phyloP scores from a whole-genome alignment of 306 rosid genomes.

The Acacia confusa region DNA sequence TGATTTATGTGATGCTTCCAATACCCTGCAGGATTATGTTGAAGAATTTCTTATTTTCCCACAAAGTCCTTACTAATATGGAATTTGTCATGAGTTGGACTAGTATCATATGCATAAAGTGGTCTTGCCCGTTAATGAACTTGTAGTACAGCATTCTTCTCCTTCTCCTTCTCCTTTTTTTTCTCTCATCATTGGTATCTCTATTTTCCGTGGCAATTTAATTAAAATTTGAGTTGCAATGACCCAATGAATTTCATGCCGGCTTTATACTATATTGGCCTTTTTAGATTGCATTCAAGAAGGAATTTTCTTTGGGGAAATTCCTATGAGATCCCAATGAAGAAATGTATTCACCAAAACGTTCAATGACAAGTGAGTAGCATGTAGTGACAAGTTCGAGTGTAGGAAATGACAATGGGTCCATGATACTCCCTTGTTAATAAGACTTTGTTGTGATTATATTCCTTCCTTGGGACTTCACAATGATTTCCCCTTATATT shows the following conservation, averaged over 20 bases:
- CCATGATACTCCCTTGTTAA: no score
- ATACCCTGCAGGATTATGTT: not conserved
- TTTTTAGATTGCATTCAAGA: not conserved
- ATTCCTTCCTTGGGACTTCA: no score
- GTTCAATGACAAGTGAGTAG: fast-evolving
- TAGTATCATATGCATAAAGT: constrained; percentile 3
- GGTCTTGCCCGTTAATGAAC: constrained; percentile 4
- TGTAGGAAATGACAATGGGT: no score
- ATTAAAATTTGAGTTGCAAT: constrained; percentile 19
- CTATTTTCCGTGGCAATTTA: not conserved
- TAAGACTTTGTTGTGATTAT: no score
- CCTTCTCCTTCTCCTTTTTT: not conserved
- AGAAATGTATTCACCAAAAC: no score
- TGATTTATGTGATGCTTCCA: not conserved
- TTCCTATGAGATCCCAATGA: no score
- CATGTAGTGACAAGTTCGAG: no score
- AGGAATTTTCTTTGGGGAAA: not conserved
- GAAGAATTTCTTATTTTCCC: constrained; percentile 15
- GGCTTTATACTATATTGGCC: not conserved
- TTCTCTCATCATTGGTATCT: not conserved
- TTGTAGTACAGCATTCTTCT: not conserved
- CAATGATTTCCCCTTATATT: not conserved
- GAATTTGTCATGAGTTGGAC: not conserved
- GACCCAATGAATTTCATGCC: constrained; percentile 3
- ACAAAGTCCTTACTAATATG: not conserved